phyloP scores from a whole-genome alignment of 495 filamentous ascomycete genomes.

The Aspergillus baeticus region DNA sequence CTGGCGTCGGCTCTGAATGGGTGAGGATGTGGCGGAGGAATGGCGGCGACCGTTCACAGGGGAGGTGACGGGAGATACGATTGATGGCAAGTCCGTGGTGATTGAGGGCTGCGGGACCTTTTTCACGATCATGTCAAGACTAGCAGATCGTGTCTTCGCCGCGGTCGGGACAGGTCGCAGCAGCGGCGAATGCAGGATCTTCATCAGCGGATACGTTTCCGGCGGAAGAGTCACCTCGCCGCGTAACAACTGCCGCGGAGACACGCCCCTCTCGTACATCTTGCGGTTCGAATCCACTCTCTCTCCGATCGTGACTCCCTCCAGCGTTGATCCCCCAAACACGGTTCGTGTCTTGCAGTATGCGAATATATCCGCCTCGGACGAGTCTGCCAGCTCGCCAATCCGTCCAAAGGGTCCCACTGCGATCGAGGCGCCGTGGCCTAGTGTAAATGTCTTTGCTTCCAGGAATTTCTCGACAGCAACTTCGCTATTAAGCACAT shows the following conservation, averaged over 20 bases:
- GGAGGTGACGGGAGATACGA: neutral
- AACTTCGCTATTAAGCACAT: conserved; percentile 84
- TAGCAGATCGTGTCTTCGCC: too few relatives aligned
- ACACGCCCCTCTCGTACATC: conserved; percentile 75
- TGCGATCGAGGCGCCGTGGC: conserved; percentile 89
- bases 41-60: neutral
- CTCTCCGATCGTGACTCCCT: conserved; percentile 84
- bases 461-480: conserved; percentile 91
- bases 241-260: conserved; percentile 73
- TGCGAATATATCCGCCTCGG: conserved; percentile 83
- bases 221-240: conserved; percentile 74
- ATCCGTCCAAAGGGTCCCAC: conserved; percentile 88
- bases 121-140: neutral
- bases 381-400: conserved; percentile 82
- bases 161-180: neutral
- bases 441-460: conserved; percentile 76
- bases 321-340: conserved; percentile 86
- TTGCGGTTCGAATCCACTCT: conserved; percentile 88
- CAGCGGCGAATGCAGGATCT: conserved; percentile 11
- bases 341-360: conserved; percentile 94
- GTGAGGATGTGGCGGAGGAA: too few relatives aligned
- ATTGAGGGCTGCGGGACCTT: neutral
- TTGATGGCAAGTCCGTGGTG: neutral
- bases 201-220: conserved; percentile 72
- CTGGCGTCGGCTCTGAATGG: too few relatives aligned